Base-by-base conservation (phyloP, 2,329 filamentous ascomycete genomes). In the Fusarium verrucosum region DNA sequence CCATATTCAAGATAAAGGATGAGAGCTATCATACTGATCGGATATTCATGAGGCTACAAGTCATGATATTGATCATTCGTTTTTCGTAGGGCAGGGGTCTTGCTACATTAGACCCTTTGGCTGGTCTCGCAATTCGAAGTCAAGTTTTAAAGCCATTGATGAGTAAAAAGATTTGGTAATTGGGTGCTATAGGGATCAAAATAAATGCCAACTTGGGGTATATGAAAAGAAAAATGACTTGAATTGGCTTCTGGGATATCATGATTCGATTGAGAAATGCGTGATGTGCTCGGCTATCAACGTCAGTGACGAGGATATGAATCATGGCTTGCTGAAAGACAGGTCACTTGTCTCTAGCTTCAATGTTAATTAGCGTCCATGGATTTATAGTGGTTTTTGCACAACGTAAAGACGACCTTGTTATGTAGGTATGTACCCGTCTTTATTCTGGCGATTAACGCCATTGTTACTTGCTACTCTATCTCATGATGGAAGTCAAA, bases 31-130 rank as follows among this genome's bases (percentile, higher is more conserved):
- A 38, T 14, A 38, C 22, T 56, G 32, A 46, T 17, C 28, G 25
- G 17, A 42, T 17, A 17, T n/a, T 46, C 36, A 41, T 57, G 22
- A 53, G 22, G 9, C 19, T n/a, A 37, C 36, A n/a, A 61, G 33
- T 41, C 58, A 57, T 51, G 58, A 66, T 41, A 57, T 50, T 49
- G 57, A 65, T 66, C 44, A 51, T 50, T 35, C 37, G 41, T 41
- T 64, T 42, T 44, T 40, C 46, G 30, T 50, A 23, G 45, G 52
- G 22, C 53, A 54, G 46, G 45, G 44, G 47, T 47, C 43, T 65
- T n/a, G n/a, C n/a, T n/a, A n/a, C 22, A 52, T 28, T 58, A 8
- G n/a, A 36, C 35, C 43, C n/a, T 33, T 42, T 41, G 25, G 26
- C 23, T 37, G 25, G 28, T 52, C 56, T 59, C 38, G 44, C 36